Conservation (phyloP, 139 green algal genomes). For the Picochlorum costavermella region DNA sequence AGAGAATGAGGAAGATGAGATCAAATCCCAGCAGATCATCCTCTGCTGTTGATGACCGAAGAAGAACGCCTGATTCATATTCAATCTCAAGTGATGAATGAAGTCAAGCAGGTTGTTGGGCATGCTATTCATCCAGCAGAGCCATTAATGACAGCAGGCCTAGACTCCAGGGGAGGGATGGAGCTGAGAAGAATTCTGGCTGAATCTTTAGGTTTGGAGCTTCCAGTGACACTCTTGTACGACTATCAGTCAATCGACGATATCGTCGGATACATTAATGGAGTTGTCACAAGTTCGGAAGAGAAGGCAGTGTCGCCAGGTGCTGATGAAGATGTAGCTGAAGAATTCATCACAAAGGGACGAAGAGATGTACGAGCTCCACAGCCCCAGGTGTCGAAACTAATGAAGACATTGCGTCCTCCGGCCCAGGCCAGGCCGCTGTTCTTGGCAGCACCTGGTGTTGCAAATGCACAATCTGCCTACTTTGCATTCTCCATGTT, state of each 20-base stretch:
- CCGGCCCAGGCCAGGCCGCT: slow-evolving; percentile 44
- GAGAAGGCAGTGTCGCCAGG: not conserved
- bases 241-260: slow-evolving; percentile 61
- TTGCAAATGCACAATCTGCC: slow-evolving; percentile 77
- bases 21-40: slow-evolving; percentile 21
- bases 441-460: slow-evolving; percentile 79
- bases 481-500: slow-evolving; percentile 64
- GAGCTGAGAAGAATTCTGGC: slow-evolving; percentile 77
- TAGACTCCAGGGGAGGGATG: slow-evolving; percentile 69
- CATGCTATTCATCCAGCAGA: slow-evolving; percentile 54
- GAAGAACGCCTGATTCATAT: slow-evolving; percentile 57
- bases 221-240: slow-evolving; percentile 78
- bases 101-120: slow-evolving; percentile 56
- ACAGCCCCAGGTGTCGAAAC: slow-evolving; percentile 37
- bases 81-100: slow-evolving; percentile 55
- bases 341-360: not conserved
- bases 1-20: slow-evolving; percentile 7
- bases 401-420: slow-evolving; percentile 66
- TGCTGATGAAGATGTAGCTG: not conserved
- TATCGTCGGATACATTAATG: slow-evolving; percentile 43
- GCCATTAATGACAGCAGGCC: slow-evolving; percentile 36
- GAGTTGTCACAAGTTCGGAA: not conserved
- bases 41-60: slow-evolving; percentile 46
- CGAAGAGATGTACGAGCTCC: not conserved
- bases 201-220: slow-evolving; percentile 40